A percentile compares a stretch with the other conserved stretches of the same genome.
Conservation (phyloP, 108 stramenopile species). For the Poteriospumella lacustris region DNA sequence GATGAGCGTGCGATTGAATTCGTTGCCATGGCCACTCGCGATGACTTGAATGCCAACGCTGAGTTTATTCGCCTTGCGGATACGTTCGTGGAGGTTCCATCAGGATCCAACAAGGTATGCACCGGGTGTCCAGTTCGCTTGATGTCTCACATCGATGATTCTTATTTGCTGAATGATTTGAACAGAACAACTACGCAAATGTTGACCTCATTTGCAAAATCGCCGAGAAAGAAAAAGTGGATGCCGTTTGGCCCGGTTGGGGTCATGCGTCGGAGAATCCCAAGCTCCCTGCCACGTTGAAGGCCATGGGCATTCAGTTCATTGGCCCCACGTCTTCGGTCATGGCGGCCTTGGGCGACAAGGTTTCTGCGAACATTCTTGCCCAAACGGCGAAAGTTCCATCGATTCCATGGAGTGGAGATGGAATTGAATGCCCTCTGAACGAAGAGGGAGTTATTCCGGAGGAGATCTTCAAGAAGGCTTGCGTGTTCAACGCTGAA, state of each 20-base stretch:
- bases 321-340: slow-evolving; percentile 85
- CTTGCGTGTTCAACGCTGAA: slow-evolving; percentile 74
- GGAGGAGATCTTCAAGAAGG: slow-evolving; percentile 82
- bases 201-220: slow-evolving; percentile 75
- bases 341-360: slow-evolving; percentile 89
- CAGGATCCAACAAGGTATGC: slow-evolving; percentile 6
- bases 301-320: slow-evolving; percentile 74
- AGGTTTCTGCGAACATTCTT: slow-evolving; percentile 88
- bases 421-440: slow-evolving; percentile 51
- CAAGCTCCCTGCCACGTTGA: slow-evolving; percentile 65
- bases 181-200: slow-evolving; percentile 88
- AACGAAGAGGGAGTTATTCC: slow-evolving; percentile 85
- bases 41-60: slow-evolving; percentile 79
- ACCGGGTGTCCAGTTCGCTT: neutral
- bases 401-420: slow-evolving; percentile 84
- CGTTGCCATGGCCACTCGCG: slow-evolving; percentile 96
- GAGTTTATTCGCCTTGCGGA: slow-evolving; percentile 93
- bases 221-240: slow-evolving; percentile 73
- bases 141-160: neutral
- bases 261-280: slow-evolving; percentile 91
- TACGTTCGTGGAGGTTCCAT: slow-evolving; percentile 66
- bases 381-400: slow-evolving; percentile 90
- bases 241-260: slow-evolving; percentile 93
- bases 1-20: slow-evolving; percentile 89
- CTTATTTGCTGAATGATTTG: slow-evolving; percentile 59